A percentile compares a stretch with the other conserved stretches of the same genome.
These are phyloP conservation scores for Pogostemon cablin DNA, from an alignment of 257 asterid species.

Conservation along the genomic window DNA sequence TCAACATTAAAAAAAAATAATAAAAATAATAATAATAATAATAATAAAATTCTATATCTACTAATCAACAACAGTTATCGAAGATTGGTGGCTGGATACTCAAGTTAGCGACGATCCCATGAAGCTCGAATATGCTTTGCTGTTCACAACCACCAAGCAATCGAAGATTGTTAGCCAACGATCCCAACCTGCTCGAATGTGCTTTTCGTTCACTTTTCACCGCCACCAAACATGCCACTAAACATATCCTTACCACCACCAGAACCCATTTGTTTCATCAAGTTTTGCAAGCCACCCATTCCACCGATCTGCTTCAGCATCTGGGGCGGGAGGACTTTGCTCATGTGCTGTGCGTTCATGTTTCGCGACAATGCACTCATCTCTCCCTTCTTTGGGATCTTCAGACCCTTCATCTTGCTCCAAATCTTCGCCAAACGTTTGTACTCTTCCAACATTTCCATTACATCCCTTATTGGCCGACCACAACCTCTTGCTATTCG, in stretches of 20 bases:
- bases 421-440: conserved; percentile 86
- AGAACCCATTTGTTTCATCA: conserved; percentile 95
- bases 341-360: conserved; percentile 92
- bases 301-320: conserved; percentile 96
- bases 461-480: conserved; percentile 71
- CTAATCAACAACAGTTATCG: no score
- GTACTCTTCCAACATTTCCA: conserved; percentile 97
- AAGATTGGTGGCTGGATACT: no score
- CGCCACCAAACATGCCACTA: conserved; percentile 90
- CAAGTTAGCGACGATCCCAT: no score
- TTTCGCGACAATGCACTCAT: conserved; percentile 83
- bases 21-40: no score
- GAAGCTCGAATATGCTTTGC: no score
- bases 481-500: conserved; percentile 93
- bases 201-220: conserved; percentile 43
- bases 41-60: no score
- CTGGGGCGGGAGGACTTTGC: conserved; percentile 93
- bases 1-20: no score
- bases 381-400: conserved; percentile 95
- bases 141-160: no score
- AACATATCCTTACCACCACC: conserved; percentile 71
- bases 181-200: neutral
- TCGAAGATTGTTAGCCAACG: no score
- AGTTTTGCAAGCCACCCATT: conserved; percentile 86
- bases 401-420: conserved; percentile 98